These are phyloP conservation scores for Actinidia arguta DNA, from an alignment of 179 eudicot species.

Conservation along the genomic window DNA sequence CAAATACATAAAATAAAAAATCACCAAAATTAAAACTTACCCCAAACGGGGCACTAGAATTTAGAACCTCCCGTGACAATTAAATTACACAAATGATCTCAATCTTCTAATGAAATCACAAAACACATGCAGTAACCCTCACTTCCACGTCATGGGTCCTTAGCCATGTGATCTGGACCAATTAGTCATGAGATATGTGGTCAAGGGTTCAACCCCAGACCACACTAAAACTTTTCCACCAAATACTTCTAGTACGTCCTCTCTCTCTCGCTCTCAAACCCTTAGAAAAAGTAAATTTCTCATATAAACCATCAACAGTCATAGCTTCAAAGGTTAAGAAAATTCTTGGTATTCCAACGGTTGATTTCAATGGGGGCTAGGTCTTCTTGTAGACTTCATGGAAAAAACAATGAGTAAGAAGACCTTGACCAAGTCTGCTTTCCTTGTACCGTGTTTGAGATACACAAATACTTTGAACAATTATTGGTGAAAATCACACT, in stretches of 20 bases:
- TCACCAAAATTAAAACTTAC: too few species aligned
- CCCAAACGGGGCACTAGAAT: too few species aligned
- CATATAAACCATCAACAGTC: background rate
- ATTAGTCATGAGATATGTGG: too few species aligned
- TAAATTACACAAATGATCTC: too few species aligned
- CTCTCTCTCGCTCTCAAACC: too few species aligned
- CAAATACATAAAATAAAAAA: too few species aligned
- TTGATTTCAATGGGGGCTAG: conserved; percentile 14
- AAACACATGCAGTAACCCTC: too few species aligned
- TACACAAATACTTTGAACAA: conserved; percentile 19
- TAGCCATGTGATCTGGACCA: too few species aligned
- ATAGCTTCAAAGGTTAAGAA: conserved; percentile 21
- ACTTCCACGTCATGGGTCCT: too few species aligned
- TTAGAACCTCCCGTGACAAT: too few species aligned
- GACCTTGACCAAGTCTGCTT: conserved; percentile 32
- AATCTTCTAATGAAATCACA: too few species aligned
- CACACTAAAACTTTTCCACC: background rate
- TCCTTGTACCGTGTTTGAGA: conserved; percentile 26
- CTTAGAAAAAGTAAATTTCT: background rate
- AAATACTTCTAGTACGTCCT: background rate
- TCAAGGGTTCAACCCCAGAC: background rate
- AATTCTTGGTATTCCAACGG: conserved; percentile 11
- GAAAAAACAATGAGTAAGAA: background rate
- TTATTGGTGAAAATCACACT: too few species aligned
- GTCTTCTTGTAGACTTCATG: conserved; percentile 30